Base-by-base conservation (phyloP, 352 stramenopile genomes). In the Globisporangium cederbergense region DNA sequence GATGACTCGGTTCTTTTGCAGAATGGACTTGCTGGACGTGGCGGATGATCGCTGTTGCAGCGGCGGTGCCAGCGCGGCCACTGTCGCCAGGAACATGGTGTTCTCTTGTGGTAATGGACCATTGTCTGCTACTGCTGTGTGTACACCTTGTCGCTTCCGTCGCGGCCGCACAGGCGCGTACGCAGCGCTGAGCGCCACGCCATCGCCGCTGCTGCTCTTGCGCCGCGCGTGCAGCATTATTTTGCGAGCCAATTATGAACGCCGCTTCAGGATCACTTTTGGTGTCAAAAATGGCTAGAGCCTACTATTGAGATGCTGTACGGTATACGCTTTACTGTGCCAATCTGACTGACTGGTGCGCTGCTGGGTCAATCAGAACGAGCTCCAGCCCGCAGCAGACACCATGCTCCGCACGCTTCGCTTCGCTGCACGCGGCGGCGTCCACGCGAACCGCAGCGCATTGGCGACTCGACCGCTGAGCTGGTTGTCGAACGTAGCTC, bases 391-490 rank as follows among this genome's bases (percentile, higher is more conserved):
- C 16, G 9, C 3, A 60, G 18, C n/a, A 16, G 36, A 34, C 6
- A 25, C 16, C 2, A 52, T 63, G 60, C 60, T 65, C 16, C 50
- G 60, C 47, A 46, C 57, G 28, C 28, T 63, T 10, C 42, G 16
- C 28, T 5, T 63, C 22, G 57, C 45, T 32, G 57, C 45, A 34
- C 57, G 57, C 30, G 30, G 43, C 8, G 6, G 43, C n/a, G 30
- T 55, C 34, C 57, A 47, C 28, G 32, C 25, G 30, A 55, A 18
- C 57, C 30, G 20, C 22, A 55, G 34, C 34, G 45, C 45, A 20
- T 10, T 63, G 32, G 18, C 30, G 7, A 6, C 50, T 3, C 50
- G 38, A 18, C 36, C 47, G 4, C 14, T 34, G 14, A 6, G 43
- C 10, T 11, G 18, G n/a, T 18, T n/a, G 34, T 6, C 10, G 2